Base-by-base conservation (phyloP, 139 green algal species). In the Chlorella sp. region DNA sequence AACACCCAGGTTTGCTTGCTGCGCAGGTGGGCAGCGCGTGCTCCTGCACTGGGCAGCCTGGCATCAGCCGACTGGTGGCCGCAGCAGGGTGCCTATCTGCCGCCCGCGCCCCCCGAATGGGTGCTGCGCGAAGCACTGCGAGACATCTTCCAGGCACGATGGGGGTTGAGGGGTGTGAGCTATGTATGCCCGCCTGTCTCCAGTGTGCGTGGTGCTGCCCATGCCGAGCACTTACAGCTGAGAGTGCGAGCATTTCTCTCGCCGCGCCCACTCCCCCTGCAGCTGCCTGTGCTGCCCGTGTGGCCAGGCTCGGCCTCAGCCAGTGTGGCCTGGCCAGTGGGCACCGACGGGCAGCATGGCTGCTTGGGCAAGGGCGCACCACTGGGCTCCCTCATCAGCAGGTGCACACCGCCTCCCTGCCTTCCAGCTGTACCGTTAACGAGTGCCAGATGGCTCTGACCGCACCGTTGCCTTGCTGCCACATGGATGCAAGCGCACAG, bases 41-140 rank as follows among this genome's bases (percentile, higher is more conserved):
- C 60, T 1, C 60, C 60, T 0, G 38, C 63, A 3, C 60, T 83
- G 25, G 78, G 60, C 60, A 55, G 32, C 60, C 78, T 83, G 36
- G 57, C 78, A n/a, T 73, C 60, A 0, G 38, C 69, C 20, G 91
- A 91, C 18, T 94, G 92, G 92, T 96, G 93, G 93, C 86, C 88
- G 57, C 55, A 34, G 68, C 75, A 85, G 18, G 91, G 88, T 5
- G 32, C 83, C 25, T 34, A 71, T 28, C 36, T 82, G 38, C 93
- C 92, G 25, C 79, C 44, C 16, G 39, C 87, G 63, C 87, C 89
- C 2, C 86, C 92, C 0, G 78, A 87, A 30, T 80, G 86, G 86
- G 60, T 86, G 62, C 72, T 74, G 30, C 85, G 91, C n/a, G 87
- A 88, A 20, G 92, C 94, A 26, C 39, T 95, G 21, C 68, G 87